Evolutionary conservation across 768 basidiomycete species (phyloP), one percentile per base, ranked within the genome.

Genomic region (Neoboletus magnificus): DNA sequence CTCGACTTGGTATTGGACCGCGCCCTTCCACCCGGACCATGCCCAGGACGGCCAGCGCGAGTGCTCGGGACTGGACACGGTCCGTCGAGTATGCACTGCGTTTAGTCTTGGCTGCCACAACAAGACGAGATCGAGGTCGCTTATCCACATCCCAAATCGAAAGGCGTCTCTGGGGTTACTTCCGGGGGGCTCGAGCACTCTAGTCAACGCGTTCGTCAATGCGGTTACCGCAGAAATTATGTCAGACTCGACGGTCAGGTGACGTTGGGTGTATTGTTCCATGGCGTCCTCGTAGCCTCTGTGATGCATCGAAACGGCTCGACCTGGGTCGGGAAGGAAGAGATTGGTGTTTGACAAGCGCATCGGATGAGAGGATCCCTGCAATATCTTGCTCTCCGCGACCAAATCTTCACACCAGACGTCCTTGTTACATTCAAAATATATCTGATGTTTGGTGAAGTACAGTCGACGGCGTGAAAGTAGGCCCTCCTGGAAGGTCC

Each of bases 1-100:
- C 32, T 54, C 56, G 42, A 37, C 13, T 22, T 49, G 30, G n/a
- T 57, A 62, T 8, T 51, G 27, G 15, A 59, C 49, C 10, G 61
- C 64, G 37, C 66, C 66, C 25, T 44, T 59, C 66, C 66, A 67
- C 2, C 61, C 66, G 5, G 66, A 55, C 61, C 66, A 67, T 15
- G 66, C 64, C 66, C 66, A 67, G 16, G 66, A 66, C 6, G 64
- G 66, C 52, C 57, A 68, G 32, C 13, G 23, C 1, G 55, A n/a
- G 36, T 16, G 23, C 20, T 25, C 32, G 2, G 23, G 12, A 35
- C 46, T 15, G 15, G 37, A 30, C 2, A 8, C n/a, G 25, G 40
- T 42, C 2, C 66, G 66, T 7, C 61, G 54, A 4, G 48, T 32
- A 40, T 57, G 55, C 4, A 41, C 15, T 7, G 51, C 18, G 32